Evolutionary conservation across 208 protist species (phyloP).

Genomic region (Balamuthia mandrillaris): DNA sequence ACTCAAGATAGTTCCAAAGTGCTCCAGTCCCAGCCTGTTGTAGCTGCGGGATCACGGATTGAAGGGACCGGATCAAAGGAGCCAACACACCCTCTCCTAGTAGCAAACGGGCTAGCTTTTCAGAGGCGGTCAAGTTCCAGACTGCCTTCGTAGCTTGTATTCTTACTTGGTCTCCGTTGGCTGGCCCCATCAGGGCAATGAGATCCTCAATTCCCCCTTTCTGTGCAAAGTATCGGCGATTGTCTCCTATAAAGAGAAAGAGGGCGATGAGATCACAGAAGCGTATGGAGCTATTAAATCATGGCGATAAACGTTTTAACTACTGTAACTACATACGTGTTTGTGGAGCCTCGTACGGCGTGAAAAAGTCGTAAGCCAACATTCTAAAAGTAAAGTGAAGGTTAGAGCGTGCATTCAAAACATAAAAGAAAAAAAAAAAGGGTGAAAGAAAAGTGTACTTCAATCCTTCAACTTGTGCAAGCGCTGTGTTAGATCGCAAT

Average conservation of each 20-base stretch:
- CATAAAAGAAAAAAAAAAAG: not conserved
- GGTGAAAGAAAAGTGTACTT: not conserved
- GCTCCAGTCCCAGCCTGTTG: conserved; percentile 18
- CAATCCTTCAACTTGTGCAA: too few relatives aligned
- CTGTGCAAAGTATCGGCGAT: conserved; percentile 37
- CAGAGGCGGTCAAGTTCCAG: conserved; percentile 1
- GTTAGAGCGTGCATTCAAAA: not conserved
- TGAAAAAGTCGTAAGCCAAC: not conserved
- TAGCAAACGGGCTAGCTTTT: conserved; percentile 6
- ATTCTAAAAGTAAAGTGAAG: not conserved
- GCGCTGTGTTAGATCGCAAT: too few relatives aligned
- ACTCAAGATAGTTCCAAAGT: conserved; percentile 19
- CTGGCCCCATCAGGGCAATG: conserved; percentile 8
- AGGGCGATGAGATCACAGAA: not conserved
- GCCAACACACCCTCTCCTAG: conserved; percentile 28
- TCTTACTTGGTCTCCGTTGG: not conserved
- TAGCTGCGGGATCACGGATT: conserved; percentile 13
- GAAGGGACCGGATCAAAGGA: not conserved
- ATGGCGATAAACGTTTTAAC: not conserved
- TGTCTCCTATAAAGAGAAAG: not conserved
- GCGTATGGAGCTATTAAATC: not conserved
- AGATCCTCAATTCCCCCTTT: not conserved
- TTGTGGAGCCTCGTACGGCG: not conserved
- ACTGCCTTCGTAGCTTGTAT: not conserved
- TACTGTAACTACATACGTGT: not conserved